These are phyloP conservation scores for Aureobasidium sp. DNA, from an alignment of 2,329 filamentous ascomycete species.

Conservation along the genomic window DNA sequence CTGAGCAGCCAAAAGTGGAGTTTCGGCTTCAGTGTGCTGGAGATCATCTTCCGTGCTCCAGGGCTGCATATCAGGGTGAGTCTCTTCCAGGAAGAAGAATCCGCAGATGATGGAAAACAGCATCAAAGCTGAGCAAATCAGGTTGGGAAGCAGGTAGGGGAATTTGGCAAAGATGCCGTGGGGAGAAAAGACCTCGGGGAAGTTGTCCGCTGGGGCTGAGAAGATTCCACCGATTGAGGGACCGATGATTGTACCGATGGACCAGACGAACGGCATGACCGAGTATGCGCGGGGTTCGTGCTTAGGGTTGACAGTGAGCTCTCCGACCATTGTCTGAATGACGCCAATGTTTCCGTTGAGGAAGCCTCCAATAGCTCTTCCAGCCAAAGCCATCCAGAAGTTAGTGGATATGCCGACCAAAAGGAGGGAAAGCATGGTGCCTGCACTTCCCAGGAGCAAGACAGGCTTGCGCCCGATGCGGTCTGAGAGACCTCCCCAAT, in stretches of 20 bases:
- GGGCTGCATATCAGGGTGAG: constrained; percentile 74
- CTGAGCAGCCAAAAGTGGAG: constrained; percentile 63
- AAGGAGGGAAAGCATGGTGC: constrained; percentile 76
- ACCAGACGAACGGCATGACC: constrained; percentile 93
- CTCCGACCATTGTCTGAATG: constrained; percentile 51
- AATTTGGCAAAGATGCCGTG: constrained; percentile 67
- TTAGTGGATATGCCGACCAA: constrained; percentile 76
- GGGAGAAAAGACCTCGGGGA: constrained; percentile 61
- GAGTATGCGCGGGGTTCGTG: constrained; percentile 88
- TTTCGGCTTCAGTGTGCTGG: constrained; percentile 49
- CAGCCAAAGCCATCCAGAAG: constrained; percentile 74
- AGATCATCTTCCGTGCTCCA: constrained; percentile 33
- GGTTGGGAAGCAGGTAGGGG: constrained; percentile 83
- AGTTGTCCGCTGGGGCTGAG: constrained; percentile 68
- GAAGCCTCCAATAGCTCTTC: constrained; percentile 69
- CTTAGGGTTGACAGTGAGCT: constrained; percentile 74
- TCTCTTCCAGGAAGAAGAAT: constrained; percentile 79
- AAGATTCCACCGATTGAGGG: constrained; percentile 84
- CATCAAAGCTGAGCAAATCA: constrained; percentile 72
- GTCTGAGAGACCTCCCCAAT: constrained; percentile 81
- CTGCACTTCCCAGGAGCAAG: constrained; percentile 70
- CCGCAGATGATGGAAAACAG: constrained; percentile 71
- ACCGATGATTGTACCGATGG: constrained; percentile 80
- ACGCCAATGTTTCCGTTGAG: constrained; percentile 74
- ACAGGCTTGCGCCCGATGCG: constrained; percentile 78